Percentiles rank a stretch among this genome's conserved stretches.
Conservation (phyloP, 441 rosid genomes). For the Mallotus japonicus region DNA sequence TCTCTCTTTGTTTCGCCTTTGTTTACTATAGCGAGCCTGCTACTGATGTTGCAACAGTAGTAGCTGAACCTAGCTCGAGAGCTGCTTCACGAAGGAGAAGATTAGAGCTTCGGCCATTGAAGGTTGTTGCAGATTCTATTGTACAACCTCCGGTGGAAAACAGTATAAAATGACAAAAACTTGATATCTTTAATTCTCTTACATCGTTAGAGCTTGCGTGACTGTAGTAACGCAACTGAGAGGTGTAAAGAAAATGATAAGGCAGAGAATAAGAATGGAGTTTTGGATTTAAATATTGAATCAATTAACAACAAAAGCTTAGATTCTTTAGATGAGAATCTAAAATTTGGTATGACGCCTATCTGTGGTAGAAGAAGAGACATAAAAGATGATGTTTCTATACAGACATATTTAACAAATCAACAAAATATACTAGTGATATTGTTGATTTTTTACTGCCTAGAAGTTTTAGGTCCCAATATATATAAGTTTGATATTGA, state of each 20-base stretch:
- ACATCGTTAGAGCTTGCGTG: neutral
- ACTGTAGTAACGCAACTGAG: slow-evolving; percentile 26
- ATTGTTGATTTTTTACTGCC: too few species aligned
- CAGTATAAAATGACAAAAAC: slow-evolving; percentile 46
- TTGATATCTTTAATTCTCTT: slow-evolving; percentile 21
- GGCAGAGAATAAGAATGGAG: neutral
- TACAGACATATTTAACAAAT: slow-evolving; percentile 40
- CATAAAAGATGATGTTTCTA: slow-evolving; percentile 88
- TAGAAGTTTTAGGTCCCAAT: too few species aligned
- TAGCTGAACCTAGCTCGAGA: slow-evolving; percentile 47
- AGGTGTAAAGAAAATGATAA: slow-evolving; percentile 10
- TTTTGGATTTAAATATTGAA: neutral
- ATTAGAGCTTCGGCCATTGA: slow-evolving; percentile 55
- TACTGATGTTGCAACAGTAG: neutral
- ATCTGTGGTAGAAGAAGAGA: slow-evolving; percentile 85
- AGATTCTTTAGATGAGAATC: slow-evolving; percentile 14
- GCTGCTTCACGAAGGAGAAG: slow-evolving; percentile 50
- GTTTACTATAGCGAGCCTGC: slow-evolving; percentile 34
- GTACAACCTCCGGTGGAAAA: slow-evolving; percentile 23
- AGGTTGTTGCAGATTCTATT: slow-evolving; percentile 43
- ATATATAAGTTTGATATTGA: too few species aligned
- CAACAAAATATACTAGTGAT: too few species aligned
- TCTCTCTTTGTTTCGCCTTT: too few species aligned
- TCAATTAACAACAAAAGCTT: too few species aligned
- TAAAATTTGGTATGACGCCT: slow-evolving; percentile 71